Base-by-base conservation (phyloP, 2,329 filamentous ascomycete genomes). In the Thelonectria discophora region DNA sequence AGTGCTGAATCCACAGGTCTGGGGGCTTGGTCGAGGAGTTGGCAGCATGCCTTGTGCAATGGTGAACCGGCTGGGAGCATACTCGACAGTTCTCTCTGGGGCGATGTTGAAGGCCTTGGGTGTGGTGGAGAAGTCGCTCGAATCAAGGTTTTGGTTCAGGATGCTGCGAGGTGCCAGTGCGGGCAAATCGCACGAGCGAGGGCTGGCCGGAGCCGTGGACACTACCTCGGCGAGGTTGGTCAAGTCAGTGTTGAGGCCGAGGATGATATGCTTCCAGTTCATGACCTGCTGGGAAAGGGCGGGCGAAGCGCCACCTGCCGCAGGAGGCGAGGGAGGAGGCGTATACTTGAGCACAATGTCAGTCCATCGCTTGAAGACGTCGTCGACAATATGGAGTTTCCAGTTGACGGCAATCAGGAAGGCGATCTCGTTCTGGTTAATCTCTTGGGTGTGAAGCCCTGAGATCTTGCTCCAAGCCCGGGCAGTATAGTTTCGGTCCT, bases 391-490 rank as follows among this genome's bases (percentile, higher is more conserved):
- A 77, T 99, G 95, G 30, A 99, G 86, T 72, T 93, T 92, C 94
- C 94, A 99, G 76, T 93, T 90, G 65, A 99, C 92, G 47, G 94
- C 92, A 63, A 90, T 81, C 48, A 99, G 85, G 76, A 98, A 99
- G 17, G 92, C 89, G 77, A 96, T 90, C 80, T 99, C 95, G 76
- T 98, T 98, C 74, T 93, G 90, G 79, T 98, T 98, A 78, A 99
- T 98, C 79, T 99, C 95, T 58, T 87, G 83, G 3, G 93, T 94
- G 75, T 92, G 93, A 59, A 99, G 83, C n/a, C 95, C 95, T 17
- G 95, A 98, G 70, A 99, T 99, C 83, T 97, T 98, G 78, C 94
- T 98, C 95, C 95, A 99, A 43, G 95, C 95, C 58, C 94, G 90
- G 50, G 95, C 93, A 13, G 95, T 98, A 79, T 97, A 99, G 80